Base-by-base conservation (phyloP, 495 filamentous ascomycete species). In the Staphylotrichum tortipilum region DNA sequence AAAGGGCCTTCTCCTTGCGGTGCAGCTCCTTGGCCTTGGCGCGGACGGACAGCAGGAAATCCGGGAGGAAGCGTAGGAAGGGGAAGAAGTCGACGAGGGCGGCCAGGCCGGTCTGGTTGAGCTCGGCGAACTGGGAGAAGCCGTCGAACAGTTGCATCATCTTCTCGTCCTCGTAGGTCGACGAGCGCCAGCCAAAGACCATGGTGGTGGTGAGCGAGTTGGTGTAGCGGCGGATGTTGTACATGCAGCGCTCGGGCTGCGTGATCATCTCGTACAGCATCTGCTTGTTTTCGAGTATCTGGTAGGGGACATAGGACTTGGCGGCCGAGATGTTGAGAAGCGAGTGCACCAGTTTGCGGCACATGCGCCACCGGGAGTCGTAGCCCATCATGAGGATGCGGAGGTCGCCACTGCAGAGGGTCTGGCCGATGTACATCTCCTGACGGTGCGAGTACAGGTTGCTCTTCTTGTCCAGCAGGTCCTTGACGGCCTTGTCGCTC, bases 161-260 rank as follows among this genome's bases (percentile, higher is more conserved):
- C 35, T 75, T 76, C 12, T 65, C 50, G 46, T 81, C 75, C 14
- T 79, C 67, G 47, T 69, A 69, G 5, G 61, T 68, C 0, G 67
- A 54, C 4, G 70, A 72, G 12, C 77, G 68, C 60, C 68, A 78
- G 30, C 77, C 77, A 49, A 73, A 81, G 7, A 77, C 64, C 73
- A 80, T 79, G 21, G 69, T 73, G 7, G 76, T 79, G 4, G 74
- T 74, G n/a, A 79, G 60, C 5, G 76, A 67, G 50, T 73, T 75
- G 17, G 75, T 68, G 57, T 76, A 81, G 36, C 76, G 68, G 10
- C 75, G 68, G 38, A 79, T 71, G 52, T 78, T 70, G 41, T 74
- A 62, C n/a, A 74, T 50, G 58, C 74, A 64, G 43, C 56, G 14
- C 43, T 74, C 45, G 5, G 67, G 67, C 19, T 58, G 46, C 11